Evolutionary conservation across 176 grass and related monocot genomes (phyloP), one percentile per base, ranked within the genome.

Genomic region (Pharus latifolius): DNA sequence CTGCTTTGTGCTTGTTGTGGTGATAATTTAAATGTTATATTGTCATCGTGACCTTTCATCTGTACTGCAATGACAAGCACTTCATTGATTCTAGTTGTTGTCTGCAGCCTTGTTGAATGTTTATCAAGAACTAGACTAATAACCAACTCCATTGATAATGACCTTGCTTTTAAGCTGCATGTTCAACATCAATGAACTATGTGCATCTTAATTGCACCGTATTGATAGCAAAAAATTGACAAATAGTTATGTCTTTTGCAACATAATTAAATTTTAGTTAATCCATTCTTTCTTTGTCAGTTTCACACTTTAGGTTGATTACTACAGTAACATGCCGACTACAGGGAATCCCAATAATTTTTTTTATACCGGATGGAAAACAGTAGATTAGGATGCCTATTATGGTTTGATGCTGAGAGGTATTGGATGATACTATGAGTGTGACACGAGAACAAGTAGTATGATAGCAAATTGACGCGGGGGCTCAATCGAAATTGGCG

Each of bases 41-140:
- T 13, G 28, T 31, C 37, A 44, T 17, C 16, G 7, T 49, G 26
- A 35, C 24, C 19, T 62, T 79, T 64, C 48, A 40, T 44, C 11
- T 56, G 66, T 67, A 53, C 55, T 60, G 62, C 34, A 15, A 23
- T 46, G 75, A 68, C 45, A 28, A 66, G 10, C 40, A 56, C 47
- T 49, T 75, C 63, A 56, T 56, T 75, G 23, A 80, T 74, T 45
- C 69, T 15, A 52, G 56, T 68, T 45, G 53, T 23, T 79, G 46
- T 74, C 69, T 42, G 29, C 55, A 49, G 38, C 47, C 69, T 19
- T 56, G 56, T 49, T 69, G 54, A 62, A 47, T 49, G 47, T 16
- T 63, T 54, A 83, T 71, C 5, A 53, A 75, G 38, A 63, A 22
- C 55, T 69, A 28, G 69, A 75, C 54, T 54, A 48, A 49, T 74